Base-by-base conservation (phyloP, 176 grass and related monocot genomes). In the Otatea glauca region DNA sequence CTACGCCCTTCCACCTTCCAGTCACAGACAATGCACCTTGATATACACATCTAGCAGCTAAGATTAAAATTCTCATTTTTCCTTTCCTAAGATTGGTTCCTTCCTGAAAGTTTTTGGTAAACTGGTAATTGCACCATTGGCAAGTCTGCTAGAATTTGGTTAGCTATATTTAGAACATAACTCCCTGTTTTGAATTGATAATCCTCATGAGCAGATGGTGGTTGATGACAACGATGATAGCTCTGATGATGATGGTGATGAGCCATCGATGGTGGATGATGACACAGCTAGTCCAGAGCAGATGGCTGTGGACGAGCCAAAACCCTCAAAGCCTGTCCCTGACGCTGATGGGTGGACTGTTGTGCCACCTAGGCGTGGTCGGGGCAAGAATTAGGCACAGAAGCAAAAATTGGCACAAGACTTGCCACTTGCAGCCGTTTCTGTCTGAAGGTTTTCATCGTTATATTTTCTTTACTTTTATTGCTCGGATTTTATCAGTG, bases 281-380 rank as follows among this genome's bases (percentile, higher is more conserved):
- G 89, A 89, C 67, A 68, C 84, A 29, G 61, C 71, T 60, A 66
- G 9, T 6, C 72, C 86, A 65, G 76, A 71, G 23, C 72, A 84
- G 17, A 92, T 93, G 92, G 43, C 23, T 13, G 74, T 79, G 66
- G 88, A 93, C 63, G 77, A 70, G 7, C 75, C 85, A 53, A 88
- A 72, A 67, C 74, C 85, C 14, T 56, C 61, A 23, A 93, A 74
- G 69, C 82, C 81, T 63, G 35, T 44, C 21, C 87, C 89, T 4
- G 96, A 95, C 2, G 85, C 91, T 7, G 93, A 98, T 64, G 96
- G 96, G 29, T 98, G 96, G 95, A 94, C 87, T 16, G 60, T 82
- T 34, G 96, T 98, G 68, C 76, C 91, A 20, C 76, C 93, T 53
- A 95, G 67, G 76, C 80, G 76, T 5, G 82, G 86, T 29, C 76